phyloP scores from a whole-genome alignment of 129 eudicot genomes.

The Tagetes patula region DNA sequence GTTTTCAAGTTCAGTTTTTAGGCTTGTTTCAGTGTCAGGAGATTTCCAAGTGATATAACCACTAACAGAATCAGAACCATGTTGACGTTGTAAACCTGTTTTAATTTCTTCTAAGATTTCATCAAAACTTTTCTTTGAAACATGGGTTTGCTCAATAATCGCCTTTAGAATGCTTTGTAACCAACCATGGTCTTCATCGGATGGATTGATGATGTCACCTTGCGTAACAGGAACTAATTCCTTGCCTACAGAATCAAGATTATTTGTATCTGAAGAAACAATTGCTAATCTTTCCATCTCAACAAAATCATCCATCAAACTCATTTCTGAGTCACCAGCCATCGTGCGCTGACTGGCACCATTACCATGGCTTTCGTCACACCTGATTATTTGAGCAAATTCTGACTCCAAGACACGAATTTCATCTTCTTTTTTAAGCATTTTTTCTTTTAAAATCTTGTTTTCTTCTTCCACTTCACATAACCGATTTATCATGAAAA shows the following conservation, averaged over 20 bases:
- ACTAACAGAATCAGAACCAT: conserved; percentile 36
- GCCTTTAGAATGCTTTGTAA: conserved; percentile 34
- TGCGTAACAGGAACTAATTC: conserved; percentile 54
- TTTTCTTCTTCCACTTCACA: conserved; percentile 72
- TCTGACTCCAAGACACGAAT: conserved; percentile 34
- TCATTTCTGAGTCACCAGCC: conserved; percentile 55
- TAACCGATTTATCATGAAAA: conserved; percentile 47
- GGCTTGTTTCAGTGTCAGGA: conserved; percentile 41
- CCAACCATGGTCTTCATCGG: conserved; percentile 43
- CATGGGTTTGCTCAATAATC: conserved; percentile 51
- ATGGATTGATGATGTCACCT: conserved; percentile 14
- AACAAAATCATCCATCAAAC: conserved; percentile 74
- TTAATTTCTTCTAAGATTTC: conserved; percentile 63
- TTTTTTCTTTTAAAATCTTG: conserved; percentile 51
- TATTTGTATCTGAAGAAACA: conserved; percentile 39
- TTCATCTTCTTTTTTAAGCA: conserved; percentile 56
- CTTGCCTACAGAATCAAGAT: conserved; percentile 43
- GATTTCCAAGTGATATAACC: conserved; percentile 72
- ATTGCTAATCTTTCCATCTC: conserved; percentile 89
- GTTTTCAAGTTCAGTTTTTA: conserved; percentile 45
- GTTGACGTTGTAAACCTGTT: conserved; percentile 25
- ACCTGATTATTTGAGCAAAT: conserved; percentile 31
- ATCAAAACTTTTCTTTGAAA: conserved; percentile 50
- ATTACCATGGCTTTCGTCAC: conserved; percentile 24
- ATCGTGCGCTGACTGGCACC: conserved; percentile 27